Base-by-base conservation (phyloP, 805 yeast species). In the Naumovozyma castellii region DNA sequence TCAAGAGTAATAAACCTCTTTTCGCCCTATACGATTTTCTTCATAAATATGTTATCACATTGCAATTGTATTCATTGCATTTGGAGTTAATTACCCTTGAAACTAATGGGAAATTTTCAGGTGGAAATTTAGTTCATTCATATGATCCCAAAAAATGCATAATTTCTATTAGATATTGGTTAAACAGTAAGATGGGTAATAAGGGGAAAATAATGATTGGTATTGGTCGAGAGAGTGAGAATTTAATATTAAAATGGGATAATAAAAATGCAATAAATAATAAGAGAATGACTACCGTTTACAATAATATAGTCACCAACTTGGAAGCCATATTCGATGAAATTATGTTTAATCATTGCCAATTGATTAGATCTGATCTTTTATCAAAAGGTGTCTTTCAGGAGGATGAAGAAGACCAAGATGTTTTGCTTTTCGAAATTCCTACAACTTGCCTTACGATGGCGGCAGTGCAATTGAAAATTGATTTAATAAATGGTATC, bases 321-420 rank as follows among this genome's bases (percentile, higher is more conserved):
- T 38, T 60, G 27, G 62, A 57, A 37, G 47, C 49, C 29, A 53
- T 58, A n/a, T 38, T 61, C 8, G 59, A 59, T 37, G 62, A 59
- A 36, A 59, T 58, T 16, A 59, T 58, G 52, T 60, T 56, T 39
- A 59, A 60, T 34, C 66, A 61, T 41, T 46, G 63, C 1, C 59
- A 56, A 38, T 44, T 61, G 10, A 54, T 61, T 16, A 54, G 57
- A 41, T 46, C 57, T 5, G 57, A 56, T 22, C 41, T 61, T 14
- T 38, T 57, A 27, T 48, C 57, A 8, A 55, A 50, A 27, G 58
- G 54, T 5, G 49, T 53, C 10, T 56, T 57, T 31, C 52, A 48
- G 37, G 61, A 57, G 32, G 60, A 58, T 42, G 62, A 57, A 20
- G 62, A 57, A 34, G 49, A 49, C 28, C 38, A 50, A 2, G 59